Percentiles rank a stretch among this genome's conserved stretches.
Evolutionary conservation across 1,284 basidiomycete species (phyloP).

Genomic region (Ustilago curta): DNA sequence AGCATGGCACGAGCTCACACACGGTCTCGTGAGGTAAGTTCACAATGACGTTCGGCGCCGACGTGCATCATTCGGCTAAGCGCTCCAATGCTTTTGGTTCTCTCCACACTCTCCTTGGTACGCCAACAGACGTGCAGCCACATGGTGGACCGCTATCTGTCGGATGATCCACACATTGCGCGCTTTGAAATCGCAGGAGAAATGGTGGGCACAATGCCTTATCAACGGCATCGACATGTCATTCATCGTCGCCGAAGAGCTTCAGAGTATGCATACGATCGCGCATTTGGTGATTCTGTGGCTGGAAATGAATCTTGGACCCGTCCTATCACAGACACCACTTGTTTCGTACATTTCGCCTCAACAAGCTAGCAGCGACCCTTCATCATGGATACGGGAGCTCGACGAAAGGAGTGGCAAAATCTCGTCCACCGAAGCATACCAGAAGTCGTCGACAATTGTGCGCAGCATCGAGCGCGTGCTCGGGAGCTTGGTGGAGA

Average conservation of each 20-base stretch:
- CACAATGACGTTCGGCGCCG: too few species aligned
- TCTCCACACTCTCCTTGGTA: not conserved
- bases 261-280: slow-evolving; percentile 27
- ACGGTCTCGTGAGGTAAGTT: slow-evolving; percentile 28
- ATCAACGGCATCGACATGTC: slow-evolving; percentile 34
- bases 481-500: slow-evolving; percentile 12
- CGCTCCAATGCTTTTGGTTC: not conserved
- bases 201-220: not conserved
- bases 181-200: slow-evolving; percentile 6
- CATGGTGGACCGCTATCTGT: slow-evolving; percentile 26
- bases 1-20: slow-evolving; percentile 42
- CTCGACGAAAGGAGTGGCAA: slow-evolving; percentile 30
- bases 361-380: not conserved
- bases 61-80: not conserved
- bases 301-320: slow-evolving; percentile 17
- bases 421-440: slow-evolving; percentile 8
- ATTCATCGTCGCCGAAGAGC: slow-evolving; percentile 23
- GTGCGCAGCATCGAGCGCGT: slow-evolving; percentile 12
- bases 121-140: slow-evolving; percentile 22
- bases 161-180: slow-evolving; percentile 11
- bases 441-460: not conserved
- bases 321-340: not conserved
- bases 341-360: not conserved
- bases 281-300: slow-evolving; percentile 28
- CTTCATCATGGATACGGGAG: slow-evolving; percentile 9